Conservation (phyloP, 257 asterid genomes). For the Plectranthus barbatus region DNA sequence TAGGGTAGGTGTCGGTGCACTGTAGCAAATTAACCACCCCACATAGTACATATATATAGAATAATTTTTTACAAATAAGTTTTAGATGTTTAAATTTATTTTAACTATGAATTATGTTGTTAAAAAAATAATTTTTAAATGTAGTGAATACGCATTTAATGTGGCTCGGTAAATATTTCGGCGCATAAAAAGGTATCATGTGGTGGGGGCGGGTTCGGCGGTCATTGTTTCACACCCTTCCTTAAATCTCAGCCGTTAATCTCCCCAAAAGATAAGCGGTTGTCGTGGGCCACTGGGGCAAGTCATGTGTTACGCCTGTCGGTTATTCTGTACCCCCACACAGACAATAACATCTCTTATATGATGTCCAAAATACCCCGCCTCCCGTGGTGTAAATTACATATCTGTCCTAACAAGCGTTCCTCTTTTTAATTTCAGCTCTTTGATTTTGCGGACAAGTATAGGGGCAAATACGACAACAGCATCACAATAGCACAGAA, state of each 20-base stretch:
- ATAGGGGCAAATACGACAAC: constrained; percentile 92
- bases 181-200: constrained; percentile 35
- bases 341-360: neutral
- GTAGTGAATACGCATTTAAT: constrained; percentile 1
- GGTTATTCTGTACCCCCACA: constrained; percentile 21
- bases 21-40: constrained; percentile 1
- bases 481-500: constrained; percentile 84
- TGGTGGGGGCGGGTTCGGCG: constrained; percentile 23
- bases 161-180: constrained; percentile 30
- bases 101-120: too few relatives aligned
- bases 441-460: constrained; percentile 85
- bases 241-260: constrained; percentile 33
- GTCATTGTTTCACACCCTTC: constrained; percentile 19
- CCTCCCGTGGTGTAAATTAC: neutral
- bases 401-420: neutral
- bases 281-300: neutral
- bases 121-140: too few relatives aligned
- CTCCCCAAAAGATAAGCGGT: neutral
- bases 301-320: constrained; percentile 33
- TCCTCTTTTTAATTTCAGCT: constrained; percentile 45
- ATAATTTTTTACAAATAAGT: too few relatives aligned
- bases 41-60: neutral
- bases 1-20: constrained; percentile 43
- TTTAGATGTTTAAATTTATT: too few relatives aligned
- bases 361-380: too few relatives aligned